Conservation (phyloP, 768 basidiomycete species). For the Cytidiella melzeri region DNA sequence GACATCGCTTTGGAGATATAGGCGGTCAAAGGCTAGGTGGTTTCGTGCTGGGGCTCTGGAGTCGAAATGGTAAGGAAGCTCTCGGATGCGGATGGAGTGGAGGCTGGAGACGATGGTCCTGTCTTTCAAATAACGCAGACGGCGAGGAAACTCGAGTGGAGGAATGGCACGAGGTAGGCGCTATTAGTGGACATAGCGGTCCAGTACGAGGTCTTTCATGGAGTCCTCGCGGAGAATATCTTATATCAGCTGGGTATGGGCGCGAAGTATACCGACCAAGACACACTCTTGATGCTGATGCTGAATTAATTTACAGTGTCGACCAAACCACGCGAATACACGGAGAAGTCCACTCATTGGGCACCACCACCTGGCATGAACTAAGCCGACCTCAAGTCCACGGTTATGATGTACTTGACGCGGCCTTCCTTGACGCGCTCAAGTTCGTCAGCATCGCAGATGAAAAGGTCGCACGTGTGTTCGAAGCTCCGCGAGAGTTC, state of each 20-base stretch:
- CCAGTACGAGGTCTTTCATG: slow-evolving; percentile 78
- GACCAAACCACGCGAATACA: slow-evolving; percentile 95
- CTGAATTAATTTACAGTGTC: slow-evolving; percentile 51
- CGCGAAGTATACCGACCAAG: no score
- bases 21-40: slow-evolving; percentile 89
- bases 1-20: slow-evolving; percentile 89
- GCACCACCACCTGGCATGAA: slow-evolving; percentile 63
- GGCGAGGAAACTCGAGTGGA: slow-evolving; percentile 25
- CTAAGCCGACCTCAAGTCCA: slow-evolving; percentile 92
- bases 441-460: slow-evolving; percentile 90
- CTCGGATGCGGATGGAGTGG: slow-evolving; percentile 94
- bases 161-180: slow-evolving; percentile 72
- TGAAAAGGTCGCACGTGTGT: slow-evolving; percentile 92
- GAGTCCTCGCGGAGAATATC: slow-evolving; percentile 82
- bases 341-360: slow-evolving; percentile 39
- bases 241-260: slow-evolving; percentile 78
- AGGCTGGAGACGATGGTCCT: slow-evolving; percentile 85
- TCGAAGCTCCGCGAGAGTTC: slow-evolving; percentile 85
- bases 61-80: slow-evolving; percentile 49
- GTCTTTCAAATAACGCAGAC: slow-evolving; percentile 16
- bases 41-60: slow-evolving; percentile 90
- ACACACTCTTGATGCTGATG: no score
- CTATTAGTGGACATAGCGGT: slow-evolving; percentile 79
- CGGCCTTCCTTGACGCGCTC: slow-evolving; percentile 66
- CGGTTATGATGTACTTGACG: slow-evolving; percentile 87